phyloP scores from a whole-genome alignment of 345 rosid genomes.

The Pseudoturritis turrita region DNA sequence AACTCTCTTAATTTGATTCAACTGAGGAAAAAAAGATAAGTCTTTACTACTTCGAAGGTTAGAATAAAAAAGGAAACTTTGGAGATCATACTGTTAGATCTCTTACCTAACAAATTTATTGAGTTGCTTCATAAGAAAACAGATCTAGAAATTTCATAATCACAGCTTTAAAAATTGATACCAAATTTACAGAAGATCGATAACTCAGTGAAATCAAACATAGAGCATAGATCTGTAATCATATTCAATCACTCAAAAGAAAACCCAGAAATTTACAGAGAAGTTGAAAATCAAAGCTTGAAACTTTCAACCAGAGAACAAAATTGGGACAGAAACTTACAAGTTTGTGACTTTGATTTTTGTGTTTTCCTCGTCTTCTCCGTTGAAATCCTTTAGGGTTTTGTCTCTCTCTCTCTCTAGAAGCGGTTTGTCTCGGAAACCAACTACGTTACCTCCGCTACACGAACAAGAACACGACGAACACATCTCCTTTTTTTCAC shows the following conservation, averaged over 20 bases:
- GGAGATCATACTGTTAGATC: not conserved
- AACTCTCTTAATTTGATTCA: conserved; percentile 4
- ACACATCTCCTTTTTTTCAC: not conserved
- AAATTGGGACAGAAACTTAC: conserved; percentile 5
- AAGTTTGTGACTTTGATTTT: not conserved
- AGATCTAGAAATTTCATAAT: conserved; percentile 6
- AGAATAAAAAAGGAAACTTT: not conserved
- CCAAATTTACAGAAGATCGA: not conserved
- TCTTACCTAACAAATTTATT: not conserved
- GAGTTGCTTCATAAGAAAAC: not conserved
- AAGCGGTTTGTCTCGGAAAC: conserved; percentile 20
- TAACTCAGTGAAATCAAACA: not conserved
- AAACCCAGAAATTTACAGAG: not conserved
- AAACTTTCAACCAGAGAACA: not conserved
- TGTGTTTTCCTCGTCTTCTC: conserved; percentile 20
- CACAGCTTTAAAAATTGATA: not conserved
- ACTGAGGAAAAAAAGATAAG: not conserved
- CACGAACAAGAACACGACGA: conserved; percentile 29
- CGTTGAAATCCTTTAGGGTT: conserved; percentile 7
- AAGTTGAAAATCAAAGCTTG: not conserved
- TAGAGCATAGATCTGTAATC: conserved; percentile 3
- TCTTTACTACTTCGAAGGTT: conserved; percentile 8
- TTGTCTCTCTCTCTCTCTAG: conserved; percentile 15
- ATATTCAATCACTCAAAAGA: not conserved
- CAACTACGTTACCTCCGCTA: conserved; percentile 24